Evolutionary conservation across 768 basidiomycete genomes (phyloP).

Genomic region (Chalciporus piperatus): DNA sequence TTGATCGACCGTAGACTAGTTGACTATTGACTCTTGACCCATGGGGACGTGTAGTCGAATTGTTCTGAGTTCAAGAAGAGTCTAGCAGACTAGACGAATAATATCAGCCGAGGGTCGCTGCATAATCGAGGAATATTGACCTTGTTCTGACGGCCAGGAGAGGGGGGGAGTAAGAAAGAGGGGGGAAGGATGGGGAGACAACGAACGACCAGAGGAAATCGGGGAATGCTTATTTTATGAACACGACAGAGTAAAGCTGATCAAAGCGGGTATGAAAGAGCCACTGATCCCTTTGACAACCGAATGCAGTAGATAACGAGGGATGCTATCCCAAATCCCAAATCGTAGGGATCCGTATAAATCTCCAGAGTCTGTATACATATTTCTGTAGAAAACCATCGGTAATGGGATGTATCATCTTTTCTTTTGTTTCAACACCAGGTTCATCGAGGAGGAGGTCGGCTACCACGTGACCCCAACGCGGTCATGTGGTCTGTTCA

Average conservation of each 20-base stretch:
- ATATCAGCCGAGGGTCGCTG: no score
- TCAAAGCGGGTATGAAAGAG: background rate
- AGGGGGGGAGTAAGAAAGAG: no score
- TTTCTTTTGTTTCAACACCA: slow-evolving; percentile 4
- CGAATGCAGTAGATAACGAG: background rate
- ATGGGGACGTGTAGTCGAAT: no score
- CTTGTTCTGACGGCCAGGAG: no score
- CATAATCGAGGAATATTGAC: no score
- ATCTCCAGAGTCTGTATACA: background rate
- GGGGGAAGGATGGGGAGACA: no score
- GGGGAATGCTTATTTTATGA: background rate
- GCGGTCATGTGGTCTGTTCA: slow-evolving; percentile 18
- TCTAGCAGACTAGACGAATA: no score
- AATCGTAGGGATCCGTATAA: background rate
- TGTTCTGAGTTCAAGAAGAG: no score
- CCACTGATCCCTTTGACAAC: background rate
- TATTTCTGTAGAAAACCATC: background rate
- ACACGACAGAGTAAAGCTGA: background rate
- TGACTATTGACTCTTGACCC: no score
- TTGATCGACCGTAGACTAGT: no score
- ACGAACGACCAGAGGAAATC: no score
- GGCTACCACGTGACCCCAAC: slow-evolving; percentile 14
- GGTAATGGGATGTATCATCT: slow-evolving; percentile 12
- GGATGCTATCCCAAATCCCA: background rate
- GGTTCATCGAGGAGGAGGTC: background rate